Evolutionary conservation across 1,139 yeast species (phyloP).

Genomic region (Citeromyces hawaiiensis): DNA sequence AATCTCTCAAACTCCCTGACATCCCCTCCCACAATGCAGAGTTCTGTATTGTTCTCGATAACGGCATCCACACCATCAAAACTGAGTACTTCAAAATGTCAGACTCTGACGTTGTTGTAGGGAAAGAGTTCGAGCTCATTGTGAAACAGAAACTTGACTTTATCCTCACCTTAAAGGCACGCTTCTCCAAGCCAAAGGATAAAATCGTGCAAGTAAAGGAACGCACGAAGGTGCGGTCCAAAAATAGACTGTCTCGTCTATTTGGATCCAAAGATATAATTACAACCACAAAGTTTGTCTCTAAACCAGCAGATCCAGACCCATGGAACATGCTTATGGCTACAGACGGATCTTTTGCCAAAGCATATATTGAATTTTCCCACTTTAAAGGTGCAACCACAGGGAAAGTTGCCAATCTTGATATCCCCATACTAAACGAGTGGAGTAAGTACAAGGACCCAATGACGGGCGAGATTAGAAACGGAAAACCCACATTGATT

Average conservation of each 20-base stretch:
- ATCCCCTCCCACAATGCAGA: slow-evolving; percentile 34
- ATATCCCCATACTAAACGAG: slow-evolving; percentile 61
- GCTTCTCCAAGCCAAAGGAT: slow-evolving; percentile 40
- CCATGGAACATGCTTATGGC: slow-evolving; percentile 50
- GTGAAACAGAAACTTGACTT: slow-evolving; percentile 57
- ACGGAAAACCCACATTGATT: slow-evolving; percentile 43
- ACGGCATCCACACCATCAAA: slow-evolving; percentile 76
- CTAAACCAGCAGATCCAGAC: slow-evolving; percentile 34
- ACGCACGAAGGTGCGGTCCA: slow-evolving; percentile 32
- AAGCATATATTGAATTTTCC: slow-evolving; percentile 53
- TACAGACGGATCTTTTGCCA: slow-evolving; percentile 79
- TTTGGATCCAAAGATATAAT: slow-evolving; percentile 36
- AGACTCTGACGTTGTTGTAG: slow-evolving; percentile 27
- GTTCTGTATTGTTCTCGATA: slow-evolving; percentile 67
- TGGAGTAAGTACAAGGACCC: slow-evolving; percentile 44
- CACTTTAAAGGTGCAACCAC: slow-evolving; percentile 42
- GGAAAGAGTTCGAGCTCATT: slow-evolving; percentile 77
- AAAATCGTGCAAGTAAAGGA: slow-evolving; percentile 46
- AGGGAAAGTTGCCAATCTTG: slow-evolving; percentile 37
- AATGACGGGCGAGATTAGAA: slow-evolving; percentile 17
- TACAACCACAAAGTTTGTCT: slow-evolving; percentile 29
- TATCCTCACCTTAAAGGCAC: slow-evolving; percentile 59
- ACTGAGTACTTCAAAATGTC: slow-evolving; percentile 48
- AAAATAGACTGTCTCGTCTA: slow-evolving; percentile 27
- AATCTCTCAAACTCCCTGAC: slow-evolving; percentile 45